A percentile compares a stretch with the other conserved stretches of the same genome.
Evolutionary conservation across 2,329 filamentous ascomycete species (phyloP).

Genomic region (Beauveria australis): DNA sequence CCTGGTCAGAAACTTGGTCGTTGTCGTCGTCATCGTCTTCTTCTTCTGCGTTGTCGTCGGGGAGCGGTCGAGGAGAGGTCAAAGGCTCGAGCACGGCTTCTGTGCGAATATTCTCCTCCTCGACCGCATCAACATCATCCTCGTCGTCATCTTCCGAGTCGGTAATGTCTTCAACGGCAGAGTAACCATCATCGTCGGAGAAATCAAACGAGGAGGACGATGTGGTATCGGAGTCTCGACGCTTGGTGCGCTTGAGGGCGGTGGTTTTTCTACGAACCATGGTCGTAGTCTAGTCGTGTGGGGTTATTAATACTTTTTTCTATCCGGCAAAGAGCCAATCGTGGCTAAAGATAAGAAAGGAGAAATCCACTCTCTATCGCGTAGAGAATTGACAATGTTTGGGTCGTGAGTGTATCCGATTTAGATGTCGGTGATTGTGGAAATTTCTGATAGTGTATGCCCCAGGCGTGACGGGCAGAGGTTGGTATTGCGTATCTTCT

Average conservation of each 20-base stretch:
- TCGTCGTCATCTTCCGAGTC: slow-evolving; percentile 73
- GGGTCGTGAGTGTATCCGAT: background rate
- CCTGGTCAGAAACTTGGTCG: slow-evolving; percentile 22
- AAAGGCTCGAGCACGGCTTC: slow-evolving; percentile 31
- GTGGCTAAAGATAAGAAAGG: background rate
- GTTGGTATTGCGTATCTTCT: background rate
- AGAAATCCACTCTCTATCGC: background rate
- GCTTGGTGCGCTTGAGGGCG: slow-evolving; percentile 37
- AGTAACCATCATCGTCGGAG: slow-evolving; percentile 64
- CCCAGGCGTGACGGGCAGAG: slow-evolving; percentile 7
- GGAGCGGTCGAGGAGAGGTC: slow-evolving; percentile 43
- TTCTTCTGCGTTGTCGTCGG: slow-evolving; percentile 25
- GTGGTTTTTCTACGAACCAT: slow-evolving; percentile 44
- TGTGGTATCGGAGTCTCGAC: slow-evolving; percentile 43
- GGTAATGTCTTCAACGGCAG: slow-evolving; percentile 69
- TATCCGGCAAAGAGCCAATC: background rate
- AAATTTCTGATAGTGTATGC: slow-evolving; percentile 1
- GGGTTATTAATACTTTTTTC: slow-evolving; percentile 4
- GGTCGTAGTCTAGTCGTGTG: slow-evolving; percentile 17
- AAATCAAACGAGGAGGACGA: slow-evolving; percentile 47
- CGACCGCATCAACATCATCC: slow-evolving; percentile 66
- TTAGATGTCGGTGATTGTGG: background rate
- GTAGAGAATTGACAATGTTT: background rate
- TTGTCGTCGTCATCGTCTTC: slow-evolving; percentile 31
- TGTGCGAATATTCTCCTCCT: slow-evolving; percentile 65